Evolutionary conservation across 202 grass and related monocot genomes (phyloP), one percentile per base, ranked within the genome.

Genomic region (Carex arenaria): DNA sequence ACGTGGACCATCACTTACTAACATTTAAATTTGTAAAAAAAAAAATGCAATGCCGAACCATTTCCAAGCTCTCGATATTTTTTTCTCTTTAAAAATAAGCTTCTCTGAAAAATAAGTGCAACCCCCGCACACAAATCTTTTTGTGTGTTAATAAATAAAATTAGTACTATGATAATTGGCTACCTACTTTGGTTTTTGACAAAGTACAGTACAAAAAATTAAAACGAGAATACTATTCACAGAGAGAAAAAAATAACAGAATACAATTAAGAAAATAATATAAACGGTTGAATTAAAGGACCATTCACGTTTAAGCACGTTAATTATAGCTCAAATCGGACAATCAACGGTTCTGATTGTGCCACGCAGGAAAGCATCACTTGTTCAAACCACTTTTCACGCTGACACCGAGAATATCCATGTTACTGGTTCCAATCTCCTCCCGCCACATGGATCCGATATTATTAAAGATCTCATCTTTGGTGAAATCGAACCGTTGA

Each of bases 391-490:
- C 72, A 34, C 83, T 77, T 85, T 78, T 77, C 42, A 64, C 83
- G 72, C 70, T 76, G 82, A 82, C 60, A 82, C 79, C 3, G 7
- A 69, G 80, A 82, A 82, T 82, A 88, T 61, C 77, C 82, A 75
- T 66, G 88, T 90, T 88, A 87, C 85, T 47, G 5, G 28, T 59
- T 59, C 32, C 78, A 55, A 42, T 28, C 78, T 30, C 71, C 69
- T 81, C 85, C 65, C 8, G 71, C 90, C 90, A 95, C 83, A 85
- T 87, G 88, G 71, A 79, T 79, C 64, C 72, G 60, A 86, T 78
- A 81, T 86, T 83, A 71, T 67, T n/a, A 68, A 68, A 47, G 31
- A 55, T 26, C 14, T n/a, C 3, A 42, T 19, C 69, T 79, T 54
- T 68, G 84, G 32, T 51, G 15, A 23, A n/a, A 34, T 70, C 77